Evolutionary conservation across 768 basidiomycete genomes (phyloP), one percentile per base, ranked within the genome.

Genomic region (Kockovaella imperatae): DNA sequence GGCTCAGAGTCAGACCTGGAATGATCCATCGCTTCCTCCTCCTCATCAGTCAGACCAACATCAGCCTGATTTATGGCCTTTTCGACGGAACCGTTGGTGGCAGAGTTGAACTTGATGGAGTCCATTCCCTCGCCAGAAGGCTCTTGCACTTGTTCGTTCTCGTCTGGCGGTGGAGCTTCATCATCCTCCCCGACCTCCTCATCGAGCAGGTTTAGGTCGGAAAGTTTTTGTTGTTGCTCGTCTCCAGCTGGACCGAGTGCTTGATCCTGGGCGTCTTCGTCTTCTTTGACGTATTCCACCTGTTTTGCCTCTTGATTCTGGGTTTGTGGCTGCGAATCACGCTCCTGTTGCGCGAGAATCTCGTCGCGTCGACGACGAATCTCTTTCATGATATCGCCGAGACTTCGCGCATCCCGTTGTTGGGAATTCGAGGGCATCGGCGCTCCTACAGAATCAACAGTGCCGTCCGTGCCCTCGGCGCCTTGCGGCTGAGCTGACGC

Each of bases 241-340:
- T 87, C 82, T 8, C 78, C 81, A 2, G 91, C 83, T 1, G 87
- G 81, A 5, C 88, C 93, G 18, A 97, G 78, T 1, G 90, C 88
- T 70, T 93, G 88, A 28, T 83, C 79, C 46, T 83, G 74, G 52
- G 79, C 80, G 24, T 73, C 75, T 40, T 84, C 82, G 31, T 82
- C 82, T 1, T 84, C 79, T 47, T 77, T 77, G 32, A 86, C 72
- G 69, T 93, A 88, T 67, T 95, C 87, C 13, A 95, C 69, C 34
- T 74, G 73, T 39, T 64, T 60, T 11, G 56, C 62, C 56, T 70
- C 59, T 10, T 53, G 41, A 2, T 41, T 42, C 23, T 54, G 42
- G 29, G 59, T 45, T 48, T 55, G 45, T 8, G 63, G 61, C 4
- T 68, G 45, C 23, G 78, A 74, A 2, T 60, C 56, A 2, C 58